Evolutionary conservation across 306 rosid species (phyloP), one percentile per base, ranked within the genome.

Genomic region (Corylus heterophylla): DNA sequence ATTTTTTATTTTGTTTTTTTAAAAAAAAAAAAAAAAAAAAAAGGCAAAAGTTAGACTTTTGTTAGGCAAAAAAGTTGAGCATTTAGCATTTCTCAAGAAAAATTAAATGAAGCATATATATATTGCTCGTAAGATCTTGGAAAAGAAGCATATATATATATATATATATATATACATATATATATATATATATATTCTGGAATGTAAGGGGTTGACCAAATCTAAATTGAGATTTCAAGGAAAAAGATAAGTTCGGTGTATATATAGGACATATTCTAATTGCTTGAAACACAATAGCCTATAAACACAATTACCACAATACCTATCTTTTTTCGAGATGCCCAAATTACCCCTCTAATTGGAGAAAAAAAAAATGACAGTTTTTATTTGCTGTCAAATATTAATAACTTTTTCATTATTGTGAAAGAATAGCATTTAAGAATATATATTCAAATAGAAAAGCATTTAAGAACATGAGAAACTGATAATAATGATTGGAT

Each of bases 251-350:
- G 39, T 35, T 35, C 39, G 39, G 39, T 35, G 37, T 35, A 35
- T 35, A 3, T 37, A 8, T 11, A 2, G 3, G 2, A 35, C 3
- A 35, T 35, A 59, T 8, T 9, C 37, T 11, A 9, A 59, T 59
- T 22, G 2, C 6, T 27, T 22, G 39, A 13, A 61, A 25, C 76
- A 77, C 81, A 68, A 62, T 77, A 9, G 78, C 56, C 76, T 73
- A 11, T 73, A 5, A 39, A 27, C 52, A 7, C 13, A 76, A 54
- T 55, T 59, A 72, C 64, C 50, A 8, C 5, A 7, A 35, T 29
- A 8, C 25, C 8, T 67, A 8, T 12, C 18, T 44, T 9, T 54
- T 62, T 31, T 47, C 1, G 3, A 61, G 17, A 27, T 81, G 27
- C 69, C 78, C 72, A 48, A 67, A 55, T 7, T 44, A 54, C 61